A percentile compares a stretch with the other conserved stretches of the same genome.
phyloP scores from a whole-genome alignment of 345 rosid species.

The Moringa oleifera region DNA sequence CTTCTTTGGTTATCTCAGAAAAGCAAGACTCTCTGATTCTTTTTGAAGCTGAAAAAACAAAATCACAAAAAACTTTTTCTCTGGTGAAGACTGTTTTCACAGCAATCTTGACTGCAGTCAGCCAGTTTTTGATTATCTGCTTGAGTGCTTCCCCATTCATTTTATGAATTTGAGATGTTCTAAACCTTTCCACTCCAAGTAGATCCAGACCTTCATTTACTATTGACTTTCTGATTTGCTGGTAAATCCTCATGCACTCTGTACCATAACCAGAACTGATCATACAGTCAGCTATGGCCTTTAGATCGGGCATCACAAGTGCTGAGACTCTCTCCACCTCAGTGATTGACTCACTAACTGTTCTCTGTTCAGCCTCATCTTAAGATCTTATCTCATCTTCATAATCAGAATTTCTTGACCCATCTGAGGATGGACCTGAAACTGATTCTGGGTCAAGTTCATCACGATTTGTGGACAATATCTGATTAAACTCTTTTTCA shows the following conservation, averaged over 20 bases:
- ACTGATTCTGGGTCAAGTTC: slow-evolving; percentile 49
- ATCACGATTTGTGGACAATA: slow-evolving; percentile 33
- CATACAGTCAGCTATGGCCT: slow-evolving; percentile 74
- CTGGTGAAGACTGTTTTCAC: slow-evolving; percentile 54
- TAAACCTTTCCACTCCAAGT: slow-evolving; percentile 50
- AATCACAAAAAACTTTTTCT: slow-evolving; percentile 64
- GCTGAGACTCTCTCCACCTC: slow-evolving; percentile 35
- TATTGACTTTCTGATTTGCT: slow-evolving; percentile 47
- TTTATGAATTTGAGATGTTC: slow-evolving; percentile 42
- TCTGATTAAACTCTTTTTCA: slow-evolving; percentile 47
- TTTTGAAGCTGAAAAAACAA: slow-evolving; percentile 49
- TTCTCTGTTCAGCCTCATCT: slow-evolving; percentile 30
- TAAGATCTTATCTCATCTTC: slow-evolving; percentile 17
- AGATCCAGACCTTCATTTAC: slow-evolving; percentile 59
- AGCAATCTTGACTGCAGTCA: slow-evolving; percentile 48
- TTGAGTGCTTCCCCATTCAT: slow-evolving; percentile 54
- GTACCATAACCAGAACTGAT: slow-evolving; percentile 63
- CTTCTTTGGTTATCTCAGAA: slow-evolving; percentile 54
- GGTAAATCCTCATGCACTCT: slow-evolving; percentile 62
- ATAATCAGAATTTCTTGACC: slow-evolving; percentile 28
- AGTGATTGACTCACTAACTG: slow-evolving; percentile 29
- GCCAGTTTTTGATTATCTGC: slow-evolving; percentile 57
- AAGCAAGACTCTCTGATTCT: slow-evolving; percentile 64
- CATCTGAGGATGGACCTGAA: slow-evolving; percentile 42
- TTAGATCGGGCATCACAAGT: slow-evolving; percentile 50